A percentile compares a stretch with the other conserved stretches of the same genome.
Evolutionary conservation across 768 basidiomycete species (phyloP).

Genomic region (Rhizopogon vulgaris): DNA sequence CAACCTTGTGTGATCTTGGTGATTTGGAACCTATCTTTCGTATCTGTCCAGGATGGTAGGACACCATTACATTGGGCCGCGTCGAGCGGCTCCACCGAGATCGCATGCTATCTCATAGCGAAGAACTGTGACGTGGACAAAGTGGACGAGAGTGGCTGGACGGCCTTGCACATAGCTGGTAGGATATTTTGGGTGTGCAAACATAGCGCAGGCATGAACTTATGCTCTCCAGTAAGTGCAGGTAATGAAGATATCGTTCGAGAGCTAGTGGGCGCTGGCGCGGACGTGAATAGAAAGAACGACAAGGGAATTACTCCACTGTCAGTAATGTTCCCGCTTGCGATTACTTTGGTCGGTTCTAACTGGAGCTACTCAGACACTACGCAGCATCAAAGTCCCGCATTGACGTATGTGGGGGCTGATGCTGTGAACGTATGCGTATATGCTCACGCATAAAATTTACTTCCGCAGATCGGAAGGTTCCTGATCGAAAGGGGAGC

Average conservation of each 20-base stretch:
- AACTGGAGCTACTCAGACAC: constrained; percentile 45
- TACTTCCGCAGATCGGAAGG: constrained; percentile 67
- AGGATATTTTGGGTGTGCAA: constrained; percentile 3
- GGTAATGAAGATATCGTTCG: constrained; percentile 70
- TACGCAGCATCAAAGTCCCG: constrained; percentile 92
- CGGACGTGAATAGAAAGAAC: constrained; percentile 74
- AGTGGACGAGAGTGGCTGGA: constrained; percentile 66
- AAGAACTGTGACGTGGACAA: constrained; percentile 65
- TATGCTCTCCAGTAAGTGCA: constrained; percentile 56
- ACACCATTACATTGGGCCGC: constrained; percentile 87
- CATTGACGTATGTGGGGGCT: constrained; percentile 52
- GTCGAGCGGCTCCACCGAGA: constrained; percentile 63
- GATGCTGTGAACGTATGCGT: constrained; percentile 17
- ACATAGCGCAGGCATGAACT: not conserved
- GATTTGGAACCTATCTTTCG: not conserved
- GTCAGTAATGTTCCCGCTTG: constrained; percentile 38
- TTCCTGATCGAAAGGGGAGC: constrained; percentile 83
- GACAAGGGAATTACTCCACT: constrained; percentile 80
- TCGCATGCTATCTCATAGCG: constrained; percentile 62
- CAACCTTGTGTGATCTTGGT: not conserved
- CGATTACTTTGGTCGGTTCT: not conserved
- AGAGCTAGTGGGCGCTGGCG: constrained; percentile 77
- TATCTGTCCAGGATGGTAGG: constrained; percentile 54
- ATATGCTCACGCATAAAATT: constrained; percentile 20
- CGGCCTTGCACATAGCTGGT: constrained; percentile 78